These are phyloP conservation scores for Plantago major DNA, from an alignment of 257 asterid species.

Conservation along the genomic window DNA sequence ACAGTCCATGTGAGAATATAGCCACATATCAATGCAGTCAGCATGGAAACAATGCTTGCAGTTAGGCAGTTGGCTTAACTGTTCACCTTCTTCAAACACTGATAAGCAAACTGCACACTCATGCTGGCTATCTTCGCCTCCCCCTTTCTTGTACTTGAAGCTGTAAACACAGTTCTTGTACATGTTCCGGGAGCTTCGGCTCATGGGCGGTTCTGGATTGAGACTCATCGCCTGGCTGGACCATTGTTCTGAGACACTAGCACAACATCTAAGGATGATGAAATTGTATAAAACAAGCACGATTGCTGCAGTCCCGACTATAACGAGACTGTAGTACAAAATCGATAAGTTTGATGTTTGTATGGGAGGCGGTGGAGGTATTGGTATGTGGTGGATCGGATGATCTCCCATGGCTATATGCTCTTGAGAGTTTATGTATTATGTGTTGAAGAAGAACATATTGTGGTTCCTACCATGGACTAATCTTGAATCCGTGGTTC, in stretches of 20 bases:
- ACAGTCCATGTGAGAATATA: slow-evolving; percentile 56
- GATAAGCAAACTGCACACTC: slow-evolving; percentile 66
- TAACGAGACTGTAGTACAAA: slow-evolving; percentile 46
- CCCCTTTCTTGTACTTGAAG: slow-evolving; percentile 51
- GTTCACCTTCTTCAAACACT: slow-evolving; percentile 61
- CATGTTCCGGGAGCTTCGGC: slow-evolving; percentile 18
- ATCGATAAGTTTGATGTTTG: slow-evolving; percentile 28
- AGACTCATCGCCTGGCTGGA: not conserved
- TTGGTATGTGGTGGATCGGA: not conserved
- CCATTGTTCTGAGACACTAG: not conserved
- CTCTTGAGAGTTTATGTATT: not conserved
- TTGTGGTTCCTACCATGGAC: not conserved
- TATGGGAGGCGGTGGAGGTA: slow-evolving; percentile 13
- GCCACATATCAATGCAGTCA: slow-evolving; percentile 79
- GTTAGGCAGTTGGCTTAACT: slow-evolving; percentile 43
- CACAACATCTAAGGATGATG: slow-evolving; percentile 38
- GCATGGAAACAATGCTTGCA: slow-evolving; percentile 73
- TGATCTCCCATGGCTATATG: slow-evolving; percentile 10
- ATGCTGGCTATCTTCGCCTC: slow-evolving; percentile 14
- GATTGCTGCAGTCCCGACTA: slow-evolving; percentile 34
- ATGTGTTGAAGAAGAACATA: not conserved
- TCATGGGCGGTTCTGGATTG: not conserved
- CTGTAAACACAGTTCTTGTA: slow-evolving; percentile 22
- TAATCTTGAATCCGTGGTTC: slow-evolving; percentile 2
- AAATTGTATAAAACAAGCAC: slow-evolving; percentile 41